Conservation (phyloP, 257 asterid species). For the Solanum acaule region DNA sequence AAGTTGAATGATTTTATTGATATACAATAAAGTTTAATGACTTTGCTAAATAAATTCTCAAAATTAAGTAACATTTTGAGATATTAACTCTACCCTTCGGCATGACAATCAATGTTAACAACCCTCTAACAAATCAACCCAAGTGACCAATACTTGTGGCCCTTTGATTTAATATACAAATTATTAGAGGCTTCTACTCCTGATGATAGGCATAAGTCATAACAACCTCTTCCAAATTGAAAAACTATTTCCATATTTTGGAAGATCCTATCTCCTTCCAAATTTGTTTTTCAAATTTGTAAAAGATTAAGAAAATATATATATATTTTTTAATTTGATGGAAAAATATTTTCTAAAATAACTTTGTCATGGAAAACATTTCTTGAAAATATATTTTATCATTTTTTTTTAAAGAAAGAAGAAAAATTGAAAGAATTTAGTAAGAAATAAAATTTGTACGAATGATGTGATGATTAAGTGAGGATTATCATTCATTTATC, state of each 20-base stretch:
- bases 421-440: not conserved
- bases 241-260: not conserved
- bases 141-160: not conserved
- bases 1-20: not conserved
- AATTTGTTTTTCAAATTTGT: no score
- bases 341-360: not conserved
- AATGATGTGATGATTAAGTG: not conserved
- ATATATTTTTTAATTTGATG: not conserved
- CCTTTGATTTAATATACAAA: not conserved
- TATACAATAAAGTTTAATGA: not conserved
- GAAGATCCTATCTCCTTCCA: not conserved
- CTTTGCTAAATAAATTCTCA: not conserved
- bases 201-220: not conserved
- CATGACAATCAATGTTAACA: not conserved
- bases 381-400: not conserved
- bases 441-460: not conserved
- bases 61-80: not conserved
- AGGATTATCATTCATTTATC: not conserved
- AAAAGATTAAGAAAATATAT: not conserved
- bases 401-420: not conserved
- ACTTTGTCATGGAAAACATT: not conserved
- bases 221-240: not conserved
- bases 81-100: not conserved
- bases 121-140: not conserved
- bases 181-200: not conserved